Conservation (phyloP, 306 rosid genomes). For the Cicer yamashitae region DNA sequence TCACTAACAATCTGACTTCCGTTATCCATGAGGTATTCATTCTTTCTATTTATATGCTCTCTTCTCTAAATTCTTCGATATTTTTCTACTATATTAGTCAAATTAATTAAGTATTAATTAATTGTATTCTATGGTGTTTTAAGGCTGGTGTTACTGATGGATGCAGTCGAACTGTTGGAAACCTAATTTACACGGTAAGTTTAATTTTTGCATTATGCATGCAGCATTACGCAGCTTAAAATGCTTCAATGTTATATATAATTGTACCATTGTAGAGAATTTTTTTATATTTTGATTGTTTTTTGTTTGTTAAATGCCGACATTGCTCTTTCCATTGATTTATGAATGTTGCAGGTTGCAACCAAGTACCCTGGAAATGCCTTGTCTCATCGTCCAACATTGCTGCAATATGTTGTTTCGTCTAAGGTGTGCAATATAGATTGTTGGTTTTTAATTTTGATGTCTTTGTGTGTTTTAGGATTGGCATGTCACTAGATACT, state of each 20-base stretch:
- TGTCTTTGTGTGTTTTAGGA: conserved; percentile 14
- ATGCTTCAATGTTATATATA: neutral
- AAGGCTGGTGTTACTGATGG: conserved; percentile 85
- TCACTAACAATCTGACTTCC: conserved; percentile 79
- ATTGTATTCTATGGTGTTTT: conserved; percentile 1
- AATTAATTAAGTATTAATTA: too few species aligned
- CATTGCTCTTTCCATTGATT: conserved; percentile 14
- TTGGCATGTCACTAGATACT: neutral
- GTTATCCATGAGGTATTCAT: conserved; percentile 76
- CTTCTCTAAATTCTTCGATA: neutral
- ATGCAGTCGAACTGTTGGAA: conserved; percentile 74
- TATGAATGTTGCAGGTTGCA: conserved; percentile 70
- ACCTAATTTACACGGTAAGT: conserved; percentile 82
- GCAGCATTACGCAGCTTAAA: neutral
- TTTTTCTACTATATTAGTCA: neutral
- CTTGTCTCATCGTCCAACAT: conserved; percentile 73
- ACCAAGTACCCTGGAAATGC: conserved; percentile 90
- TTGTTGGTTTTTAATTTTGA: conserved; percentile 10
- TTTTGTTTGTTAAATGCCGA: conserved; percentile 22
- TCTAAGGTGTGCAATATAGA: conserved; percentile 60
- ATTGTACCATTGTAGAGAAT: neutral
- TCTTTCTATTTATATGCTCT: conserved; percentile 20
- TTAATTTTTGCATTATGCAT: conserved; percentile 8
- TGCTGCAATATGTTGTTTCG: conserved; percentile 68
- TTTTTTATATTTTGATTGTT: neutral